phyloP scores from a whole-genome alignment of 2,329 filamentous ascomycete species.

The Ascochyta koolunga region DNA sequence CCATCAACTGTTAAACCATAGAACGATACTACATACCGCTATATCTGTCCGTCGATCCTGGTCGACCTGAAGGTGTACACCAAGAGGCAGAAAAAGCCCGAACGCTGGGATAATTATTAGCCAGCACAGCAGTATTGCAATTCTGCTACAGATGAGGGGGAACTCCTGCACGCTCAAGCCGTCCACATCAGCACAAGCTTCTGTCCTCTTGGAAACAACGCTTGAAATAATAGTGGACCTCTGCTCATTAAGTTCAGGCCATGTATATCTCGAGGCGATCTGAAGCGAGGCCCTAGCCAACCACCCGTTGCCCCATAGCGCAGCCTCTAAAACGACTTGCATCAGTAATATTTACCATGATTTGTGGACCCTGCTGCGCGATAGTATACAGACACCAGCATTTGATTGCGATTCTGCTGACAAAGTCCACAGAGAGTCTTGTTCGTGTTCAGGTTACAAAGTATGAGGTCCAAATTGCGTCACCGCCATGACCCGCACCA shows the following conservation, averaged over 20 bases:
- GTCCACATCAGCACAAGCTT: too few relatives aligned
- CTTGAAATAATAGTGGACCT: too few relatives aligned
- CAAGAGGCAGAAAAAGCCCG: too few relatives aligned
- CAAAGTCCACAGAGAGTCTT: background rate
- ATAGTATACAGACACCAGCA: background rate
- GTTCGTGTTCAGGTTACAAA: background rate
- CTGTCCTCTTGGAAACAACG: too few relatives aligned
- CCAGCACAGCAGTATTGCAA: too few relatives aligned
- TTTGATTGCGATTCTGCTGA: background rate
- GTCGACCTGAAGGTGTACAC: too few relatives aligned
- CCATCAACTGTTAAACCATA: too few relatives aligned
- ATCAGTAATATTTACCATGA: background rate
- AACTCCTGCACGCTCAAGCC: too few relatives aligned
- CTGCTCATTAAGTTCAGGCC: background rate
- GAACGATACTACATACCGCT: too few relatives aligned
- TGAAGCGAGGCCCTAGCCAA: background rate
- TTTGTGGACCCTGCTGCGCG: background rate
- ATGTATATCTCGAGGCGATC: background rate
- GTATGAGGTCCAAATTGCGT: slow-evolving; percentile 5
- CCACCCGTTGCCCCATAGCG: background rate
- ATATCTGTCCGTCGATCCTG: too few relatives aligned
- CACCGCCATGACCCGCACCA: background rate
- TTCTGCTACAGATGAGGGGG: too few relatives aligned
- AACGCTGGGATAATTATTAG: too few relatives aligned
- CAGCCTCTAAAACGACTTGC: background rate